A percentile compares a stretch with the other conserved stretches of the same genome.
These are phyloP conservation scores for Zygosaccharomyces sapae DNA, from an alignment of 1,139 yeast genomes.

Conservation along the genomic window DNA sequence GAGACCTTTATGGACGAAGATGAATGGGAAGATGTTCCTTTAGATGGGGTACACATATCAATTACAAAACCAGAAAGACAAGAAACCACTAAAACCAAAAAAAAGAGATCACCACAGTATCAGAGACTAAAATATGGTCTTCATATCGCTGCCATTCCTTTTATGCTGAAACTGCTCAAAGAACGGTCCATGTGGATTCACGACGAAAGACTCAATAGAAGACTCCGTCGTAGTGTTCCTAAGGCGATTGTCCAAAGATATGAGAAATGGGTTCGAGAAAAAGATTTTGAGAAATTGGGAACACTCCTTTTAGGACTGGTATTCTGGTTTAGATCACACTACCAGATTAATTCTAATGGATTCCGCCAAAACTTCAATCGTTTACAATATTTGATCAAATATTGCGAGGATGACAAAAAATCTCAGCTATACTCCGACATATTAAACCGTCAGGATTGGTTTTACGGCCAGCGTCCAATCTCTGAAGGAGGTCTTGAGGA, in stretches of 20 bases:
- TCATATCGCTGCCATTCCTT: slow-evolving; percentile 22
- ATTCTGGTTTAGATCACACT: slow-evolving; percentile 27
- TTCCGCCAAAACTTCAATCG: slow-evolving; percentile 26
- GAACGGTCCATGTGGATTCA: slow-evolving; percentile 16
- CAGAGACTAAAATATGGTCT: slow-evolving; percentile 20
- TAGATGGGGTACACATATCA: slow-evolving; percentile 12
- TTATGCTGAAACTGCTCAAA: slow-evolving; percentile 17
- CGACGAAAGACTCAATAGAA: slow-evolving; percentile 24
- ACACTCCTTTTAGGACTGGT: slow-evolving; percentile 26
- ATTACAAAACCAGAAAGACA: neutral
- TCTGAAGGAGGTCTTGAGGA: slow-evolving; percentile 11
- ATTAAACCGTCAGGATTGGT: slow-evolving; percentile 15
- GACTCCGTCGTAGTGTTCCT: slow-evolving; percentile 25
- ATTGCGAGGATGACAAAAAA: slow-evolving; percentile 1
- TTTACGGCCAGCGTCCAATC: slow-evolving; percentile 24
- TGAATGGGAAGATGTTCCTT: slow-evolving; percentile 28
- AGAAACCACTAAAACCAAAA: slow-evolving; percentile 6
- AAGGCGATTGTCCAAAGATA: slow-evolving; percentile 23
- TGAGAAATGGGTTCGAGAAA: slow-evolving; percentile 10
- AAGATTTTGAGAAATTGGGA: slow-evolving; percentile 7
- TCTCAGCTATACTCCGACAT: slow-evolving; percentile 7
- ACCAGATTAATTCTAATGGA: slow-evolving; percentile 29
- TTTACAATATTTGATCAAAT: slow-evolving; percentile 14
- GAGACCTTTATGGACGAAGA: slow-evolving; percentile 7
- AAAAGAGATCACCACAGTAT: slow-evolving; percentile 7